These are phyloP conservation scores for Picocystis sp. DNA, from an alignment of 163 green algal genomes.

Conservation along the genomic window DNA sequence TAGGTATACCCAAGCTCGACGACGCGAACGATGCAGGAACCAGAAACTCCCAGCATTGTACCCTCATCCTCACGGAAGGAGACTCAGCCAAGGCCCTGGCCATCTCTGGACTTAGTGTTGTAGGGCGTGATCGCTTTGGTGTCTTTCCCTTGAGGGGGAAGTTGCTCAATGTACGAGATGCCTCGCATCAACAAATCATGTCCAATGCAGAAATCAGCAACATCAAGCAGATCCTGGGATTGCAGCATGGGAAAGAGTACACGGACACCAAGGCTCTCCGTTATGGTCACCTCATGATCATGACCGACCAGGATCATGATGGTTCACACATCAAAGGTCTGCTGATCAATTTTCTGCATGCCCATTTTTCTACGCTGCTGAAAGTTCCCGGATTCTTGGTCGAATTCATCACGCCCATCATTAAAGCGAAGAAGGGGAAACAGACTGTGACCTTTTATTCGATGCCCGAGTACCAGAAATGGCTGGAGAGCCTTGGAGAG, in stretches of 20 bases:
- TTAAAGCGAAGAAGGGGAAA: constrained; percentile 82
- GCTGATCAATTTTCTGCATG: constrained; percentile 99
- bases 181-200: constrained; percentile 71
- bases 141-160: constrained; percentile 97
- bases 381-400: constrained; percentile 85
- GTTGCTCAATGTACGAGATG: constrained; percentile 96
- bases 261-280: constrained; percentile 76
- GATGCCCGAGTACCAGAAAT: constrained; percentile 95
- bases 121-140: constrained; percentile 86
- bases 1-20: constrained; percentile 87
- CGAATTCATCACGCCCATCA: constrained; percentile 99
- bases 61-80: constrained; percentile 99
- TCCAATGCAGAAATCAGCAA: constrained; percentile 93
- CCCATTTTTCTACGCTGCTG: constrained; percentile 91
- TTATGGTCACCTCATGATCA: constrained; percentile 99
- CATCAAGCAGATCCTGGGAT: constrained; percentile 98
- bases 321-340: constrained; percentile 99
- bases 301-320: constrained; percentile 98
- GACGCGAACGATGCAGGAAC: constrained; percentile 93
- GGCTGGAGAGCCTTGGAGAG: constrained; percentile 51
- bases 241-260: constrained; percentile 95
- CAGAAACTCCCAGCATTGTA: constrained; percentile 72
- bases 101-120: constrained; percentile 78
- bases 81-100: constrained; percentile 88
- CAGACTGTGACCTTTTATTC: constrained; percentile 85